Evolutionary conservation across 75 land plant genomes (phyloP).

Genomic region (Chamaecyparis obtusa): DNA sequence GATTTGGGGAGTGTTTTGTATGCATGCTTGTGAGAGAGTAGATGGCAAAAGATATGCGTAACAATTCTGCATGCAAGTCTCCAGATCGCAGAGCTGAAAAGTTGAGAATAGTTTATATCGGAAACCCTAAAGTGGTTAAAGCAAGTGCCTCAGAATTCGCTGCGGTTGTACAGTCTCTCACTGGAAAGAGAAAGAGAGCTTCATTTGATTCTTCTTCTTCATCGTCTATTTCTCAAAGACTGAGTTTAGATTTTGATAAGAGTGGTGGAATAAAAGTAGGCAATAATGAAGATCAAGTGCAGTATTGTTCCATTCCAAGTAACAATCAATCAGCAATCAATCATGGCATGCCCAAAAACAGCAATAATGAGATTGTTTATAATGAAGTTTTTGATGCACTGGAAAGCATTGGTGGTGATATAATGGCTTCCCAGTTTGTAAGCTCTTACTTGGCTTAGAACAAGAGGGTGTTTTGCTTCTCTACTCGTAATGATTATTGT

Average conservation of each 20-base stretch:
- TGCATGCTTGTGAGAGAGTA: background rate
- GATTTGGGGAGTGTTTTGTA: too few relatives aligned
- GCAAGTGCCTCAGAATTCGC: background rate
- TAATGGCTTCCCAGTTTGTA: too few relatives aligned
- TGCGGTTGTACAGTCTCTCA: background rate
- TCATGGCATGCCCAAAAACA: too few relatives aligned
- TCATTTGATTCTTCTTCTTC: background rate
- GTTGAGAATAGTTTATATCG: background rate
- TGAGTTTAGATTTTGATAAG: background rate
- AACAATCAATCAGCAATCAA: too few relatives aligned
- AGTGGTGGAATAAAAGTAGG: background rate
- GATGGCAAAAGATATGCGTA: background rate
- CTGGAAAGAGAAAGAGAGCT: background rate
- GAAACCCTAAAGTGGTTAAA: background rate
- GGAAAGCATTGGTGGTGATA: too few relatives aligned
- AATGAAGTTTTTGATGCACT: too few relatives aligned
- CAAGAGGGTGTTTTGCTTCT: too few relatives aligned
- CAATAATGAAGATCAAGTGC: background rate
- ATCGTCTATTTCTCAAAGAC: background rate
- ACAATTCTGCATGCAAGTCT: background rate
- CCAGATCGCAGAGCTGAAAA: background rate
- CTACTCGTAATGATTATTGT: too few relatives aligned
- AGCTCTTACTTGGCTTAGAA: too few relatives aligned
- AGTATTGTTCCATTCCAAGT: slow-evolving; percentile 2
- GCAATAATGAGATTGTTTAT: too few relatives aligned